These are phyloP conservation scores for Ascochyta rabiei DNA, from an alignment of 2,329 filamentous ascomycete genomes.

Conservation along the genomic window DNA sequence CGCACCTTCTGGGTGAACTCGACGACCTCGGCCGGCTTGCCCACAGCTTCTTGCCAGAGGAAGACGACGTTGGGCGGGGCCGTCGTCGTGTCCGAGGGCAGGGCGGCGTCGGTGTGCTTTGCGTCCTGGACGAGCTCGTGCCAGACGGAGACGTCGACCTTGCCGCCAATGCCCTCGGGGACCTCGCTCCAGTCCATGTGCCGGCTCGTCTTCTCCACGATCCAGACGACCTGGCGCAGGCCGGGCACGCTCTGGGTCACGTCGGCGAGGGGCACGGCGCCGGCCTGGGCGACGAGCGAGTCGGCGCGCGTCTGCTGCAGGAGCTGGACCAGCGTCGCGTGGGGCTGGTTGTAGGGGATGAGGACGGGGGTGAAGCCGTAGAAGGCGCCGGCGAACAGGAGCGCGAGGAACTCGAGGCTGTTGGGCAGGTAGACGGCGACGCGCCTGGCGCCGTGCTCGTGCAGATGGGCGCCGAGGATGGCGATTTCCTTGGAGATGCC, in stretches of 20 bases:
- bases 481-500: slow-evolving; percentile 86
- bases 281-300: slow-evolving; percentile 81
- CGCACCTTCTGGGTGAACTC: slow-evolving; percentile 74
- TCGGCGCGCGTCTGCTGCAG: slow-evolving; percentile 77
- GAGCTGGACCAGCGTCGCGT: slow-evolving; percentile 72
- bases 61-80: slow-evolving; percentile 59
- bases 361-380: slow-evolving; percentile 85
- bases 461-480: slow-evolving; percentile 77
- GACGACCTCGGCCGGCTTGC: slow-evolving; percentile 67
- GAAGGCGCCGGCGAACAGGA: slow-evolving; percentile 86
- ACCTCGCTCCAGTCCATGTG: slow-evolving; percentile 97
- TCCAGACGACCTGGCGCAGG: slow-evolving; percentile 83
- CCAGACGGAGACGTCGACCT: slow-evolving; percentile 87
- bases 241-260: slow-evolving; percentile 72
- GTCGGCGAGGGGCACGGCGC: slow-evolving; percentile 79
- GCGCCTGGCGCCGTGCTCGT: slow-evolving; percentile 70
- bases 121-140: slow-evolving; percentile 80
- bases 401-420: slow-evolving; percentile 82
- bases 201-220: slow-evolving; percentile 85
- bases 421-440: slow-evolving; percentile 93
- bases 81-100: slow-evolving; percentile 66
- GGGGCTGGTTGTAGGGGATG: slow-evolving; percentile 79
- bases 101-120: slow-evolving; percentile 60
- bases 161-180: slow-evolving; percentile 75
- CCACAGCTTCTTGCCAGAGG: slow-evolving; percentile 66